Evolutionary conservation across 2,329 filamentous ascomycete species (phyloP).

Genomic region (Pseudocercospora macadamiae): DNA sequence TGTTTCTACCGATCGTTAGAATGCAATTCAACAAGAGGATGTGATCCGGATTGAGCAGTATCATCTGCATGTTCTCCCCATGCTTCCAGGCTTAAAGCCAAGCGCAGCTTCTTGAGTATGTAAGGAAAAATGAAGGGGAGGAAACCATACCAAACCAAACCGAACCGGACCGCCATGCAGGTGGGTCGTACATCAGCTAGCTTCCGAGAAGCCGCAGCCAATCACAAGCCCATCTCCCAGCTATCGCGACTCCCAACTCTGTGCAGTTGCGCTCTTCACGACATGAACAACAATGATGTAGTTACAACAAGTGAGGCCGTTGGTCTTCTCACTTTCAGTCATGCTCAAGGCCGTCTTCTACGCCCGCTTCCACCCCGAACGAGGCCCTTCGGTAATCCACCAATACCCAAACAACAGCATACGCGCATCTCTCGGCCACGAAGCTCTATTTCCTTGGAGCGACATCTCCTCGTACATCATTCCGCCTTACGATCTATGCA

Average conservation of each 20-base stretch:
- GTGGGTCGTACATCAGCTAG: conserved; percentile 1
- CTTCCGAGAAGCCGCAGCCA: not conserved
- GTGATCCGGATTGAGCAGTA: too few species aligned
- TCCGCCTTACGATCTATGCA: conserved; percentile 91
- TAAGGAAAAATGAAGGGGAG: too few species aligned
- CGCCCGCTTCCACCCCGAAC: conserved; percentile 65
- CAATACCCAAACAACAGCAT: conserved; percentile 35
- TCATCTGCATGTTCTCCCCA: too few species aligned
- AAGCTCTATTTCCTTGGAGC: conserved; percentile 59
- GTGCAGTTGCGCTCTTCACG: too few species aligned
- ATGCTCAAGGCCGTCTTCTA: conserved; percentile 70
- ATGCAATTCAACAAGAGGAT: too few species aligned
- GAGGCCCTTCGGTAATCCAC: conserved; percentile 37
- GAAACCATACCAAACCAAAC: too few species aligned
- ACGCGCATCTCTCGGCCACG: conserved; percentile 14
- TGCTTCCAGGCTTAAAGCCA: too few species aligned
- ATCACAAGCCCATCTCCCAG: not conserved
- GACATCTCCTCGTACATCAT: conserved; percentile 91
- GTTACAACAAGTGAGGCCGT: not conserved
- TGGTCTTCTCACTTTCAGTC: not conserved
- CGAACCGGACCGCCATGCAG: too few species aligned
- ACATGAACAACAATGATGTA: not conserved
- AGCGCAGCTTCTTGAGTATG: too few species aligned
- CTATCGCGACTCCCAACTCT: too few species aligned
- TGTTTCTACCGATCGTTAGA: too few species aligned